A percentile compares a stretch with the other conserved stretches of the same genome.
These are phyloP conservation scores for Malassezia dermatis DNA, from an alignment of 1,284 basidiomycete genomes.

Conservation along the genomic window DNA sequence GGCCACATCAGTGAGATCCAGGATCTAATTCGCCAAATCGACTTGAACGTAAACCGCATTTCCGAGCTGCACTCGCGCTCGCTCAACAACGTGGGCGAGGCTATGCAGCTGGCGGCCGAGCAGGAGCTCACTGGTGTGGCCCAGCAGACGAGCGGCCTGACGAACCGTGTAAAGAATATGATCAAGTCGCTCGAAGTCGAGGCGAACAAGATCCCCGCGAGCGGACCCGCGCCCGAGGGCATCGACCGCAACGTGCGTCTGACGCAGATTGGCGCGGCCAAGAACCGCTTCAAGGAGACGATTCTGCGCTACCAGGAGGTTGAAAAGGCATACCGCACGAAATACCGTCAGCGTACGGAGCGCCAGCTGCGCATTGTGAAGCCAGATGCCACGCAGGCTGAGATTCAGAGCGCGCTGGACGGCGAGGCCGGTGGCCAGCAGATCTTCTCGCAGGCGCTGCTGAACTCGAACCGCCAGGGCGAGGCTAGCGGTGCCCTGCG, in stretches of 20 bases:
- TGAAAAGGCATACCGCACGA: slow-evolving; percentile 81
- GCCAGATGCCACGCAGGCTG: slow-evolving; percentile 74
- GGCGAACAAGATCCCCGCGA: slow-evolving; percentile 24
- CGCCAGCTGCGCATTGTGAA: slow-evolving; percentile 90
- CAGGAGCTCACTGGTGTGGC: slow-evolving; percentile 33
- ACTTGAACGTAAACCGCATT: slow-evolving; percentile 43
- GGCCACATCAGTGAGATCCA: slow-evolving; percentile 39
- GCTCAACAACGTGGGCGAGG: slow-evolving; percentile 47
- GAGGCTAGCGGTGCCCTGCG: slow-evolving; percentile 72
- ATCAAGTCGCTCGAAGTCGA: slow-evolving; percentile 42
- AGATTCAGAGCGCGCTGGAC: slow-evolving; percentile 63
- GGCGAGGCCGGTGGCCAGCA: slow-evolving; percentile 61
- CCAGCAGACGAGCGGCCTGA: slow-evolving; percentile 37
- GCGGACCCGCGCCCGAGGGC: slow-evolving; percentile 21
- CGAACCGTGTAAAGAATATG: slow-evolving; percentile 42
- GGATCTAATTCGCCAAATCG: slow-evolving; percentile 43
- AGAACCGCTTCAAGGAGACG: slow-evolving; percentile 50
- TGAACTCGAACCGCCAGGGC: slow-evolving; percentile 66
- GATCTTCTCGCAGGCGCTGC: slow-evolving; percentile 76
- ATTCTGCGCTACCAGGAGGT: slow-evolving; percentile 64
- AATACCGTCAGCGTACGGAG: slow-evolving; percentile 87
- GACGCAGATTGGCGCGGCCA: slow-evolving; percentile 54
- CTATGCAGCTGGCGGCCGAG: slow-evolving; percentile 41
- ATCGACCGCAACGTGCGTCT: slow-evolving; percentile 48
- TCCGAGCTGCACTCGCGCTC: slow-evolving; percentile 44